Percentiles rank a stretch among this genome's conserved stretches.
Conservation (phyloP, 2,329 filamentous ascomycete genomes). For the Mycosphaerelloides madeirae region DNA sequence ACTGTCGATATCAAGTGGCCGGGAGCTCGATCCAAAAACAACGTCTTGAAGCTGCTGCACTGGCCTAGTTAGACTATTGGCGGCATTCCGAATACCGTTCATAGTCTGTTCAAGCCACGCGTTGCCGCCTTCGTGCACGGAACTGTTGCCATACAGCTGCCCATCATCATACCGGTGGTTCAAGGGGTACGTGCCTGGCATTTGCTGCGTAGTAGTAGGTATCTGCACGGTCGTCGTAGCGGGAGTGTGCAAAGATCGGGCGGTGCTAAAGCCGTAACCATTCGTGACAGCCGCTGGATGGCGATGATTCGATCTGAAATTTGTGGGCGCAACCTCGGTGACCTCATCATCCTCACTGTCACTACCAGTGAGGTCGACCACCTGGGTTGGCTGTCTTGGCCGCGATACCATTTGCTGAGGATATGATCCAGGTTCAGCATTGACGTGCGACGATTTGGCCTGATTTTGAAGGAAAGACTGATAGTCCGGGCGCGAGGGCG, state of each 20-base stretch:
- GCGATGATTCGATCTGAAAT: slow-evolving; percentile 23
- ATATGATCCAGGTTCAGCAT: slow-evolving; percentile 3
- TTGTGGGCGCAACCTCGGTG: slow-evolving; percentile 21
- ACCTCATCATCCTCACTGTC: slow-evolving; percentile 30
- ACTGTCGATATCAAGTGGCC: slow-evolving; percentile 14
- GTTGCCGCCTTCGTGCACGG: slow-evolving; percentile 2
- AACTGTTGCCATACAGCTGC: background rate
- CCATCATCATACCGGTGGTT: background rate
- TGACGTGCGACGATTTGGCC: slow-evolving; percentile 6
- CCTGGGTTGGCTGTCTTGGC: slow-evolving; percentile 10
- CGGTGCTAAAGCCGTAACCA: background rate
- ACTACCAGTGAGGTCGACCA: slow-evolving; percentile 31
- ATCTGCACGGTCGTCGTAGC: slow-evolving; percentile 5
- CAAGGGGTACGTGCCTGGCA: slow-evolving; percentile 25
- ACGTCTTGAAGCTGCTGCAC: slow-evolving; percentile 20
- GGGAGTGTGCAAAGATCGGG: slow-evolving; percentile 8
- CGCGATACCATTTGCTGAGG: slow-evolving; percentile 15
- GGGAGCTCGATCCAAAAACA: slow-evolving; percentile 14
- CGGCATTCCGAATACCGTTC: slow-evolving; percentile 7
- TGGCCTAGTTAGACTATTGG: slow-evolving; percentile 4
- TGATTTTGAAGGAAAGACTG: background rate
- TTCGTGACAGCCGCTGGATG: background rate
- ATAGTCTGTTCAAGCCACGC: slow-evolving; percentile 1
- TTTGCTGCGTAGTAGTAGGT: slow-evolving; percentile 6
- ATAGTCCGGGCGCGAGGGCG: background rate